Evolutionary conservation across 1,139 yeast species (phyloP), one percentile per base, ranked within the genome.

Genomic region (Blastobotrys niveus): DNA sequence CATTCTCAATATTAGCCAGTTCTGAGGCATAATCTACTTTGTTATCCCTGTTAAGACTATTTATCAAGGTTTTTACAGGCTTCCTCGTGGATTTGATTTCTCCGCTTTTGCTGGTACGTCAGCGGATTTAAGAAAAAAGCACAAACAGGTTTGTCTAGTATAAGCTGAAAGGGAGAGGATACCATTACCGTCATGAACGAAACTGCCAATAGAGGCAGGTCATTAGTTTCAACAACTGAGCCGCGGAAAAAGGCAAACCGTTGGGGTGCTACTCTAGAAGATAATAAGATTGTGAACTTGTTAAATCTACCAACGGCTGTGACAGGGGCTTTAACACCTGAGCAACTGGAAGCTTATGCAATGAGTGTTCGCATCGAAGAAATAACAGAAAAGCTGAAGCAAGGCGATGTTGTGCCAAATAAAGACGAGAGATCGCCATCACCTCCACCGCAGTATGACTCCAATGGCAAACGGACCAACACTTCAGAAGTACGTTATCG

Each of bases 401-500:
- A 72, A 19, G 68, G 71, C 38, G 78, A 76, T 37, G 64, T 67
- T 12, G 64, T 64, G 3, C 70, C 71, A 2, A 52, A 52, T 3
- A 65, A 62, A 18, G 56, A 59, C 20, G 69, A 61, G 24, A 51
- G 71, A 30, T 87, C 93, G 1, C 89, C 91, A 0, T 85, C 96
- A 4, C 97, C 98, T 0, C 91, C 96, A 5, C 98, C 98, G 1
- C 78, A 77, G 50, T 93, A 91, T 63, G 97, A 93, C 65, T 64
- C 72, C 32, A 66, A 70, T 24, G 99, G 99, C 42, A 80, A 79
- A 59, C 80, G 97, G 58, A 77, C 77, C 14, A 91, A 93, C 61
- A 88, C 97, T 0, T 68, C 94, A 45, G 95, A 85, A 41, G 74
- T 71, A 31, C 68, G 95, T 39, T 76, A 79, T 44, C 70, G 71